These are phyloP conservation scores for Stentor roeselii DNA, from an alignment of 73 alveolate genomes.

Conservation along the genomic window DNA sequence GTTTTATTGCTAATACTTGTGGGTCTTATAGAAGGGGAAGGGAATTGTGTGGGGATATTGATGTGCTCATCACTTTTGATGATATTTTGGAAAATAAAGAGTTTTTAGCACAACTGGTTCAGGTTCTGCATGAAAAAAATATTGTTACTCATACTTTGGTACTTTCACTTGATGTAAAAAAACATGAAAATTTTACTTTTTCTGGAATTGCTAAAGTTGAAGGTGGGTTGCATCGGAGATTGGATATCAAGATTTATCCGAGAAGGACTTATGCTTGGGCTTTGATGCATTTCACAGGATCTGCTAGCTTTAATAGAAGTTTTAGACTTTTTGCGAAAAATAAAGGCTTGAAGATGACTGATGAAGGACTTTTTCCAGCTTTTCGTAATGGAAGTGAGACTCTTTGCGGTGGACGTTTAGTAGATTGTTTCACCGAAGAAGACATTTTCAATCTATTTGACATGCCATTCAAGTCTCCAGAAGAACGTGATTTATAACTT, in stretches of 20 bases:
- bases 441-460: conserved; percentile 80
- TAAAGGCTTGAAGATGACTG: conserved; percentile 84
- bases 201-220: background rate
- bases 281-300: conserved; percentile 89
- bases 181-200: conserved; percentile 26
- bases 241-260: conserved; percentile 91
- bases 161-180: conserved; percentile 39
- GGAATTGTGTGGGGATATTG: conserved; percentile 95
- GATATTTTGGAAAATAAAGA: conserved; percentile 69
- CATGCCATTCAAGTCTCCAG: conserved; percentile 79
- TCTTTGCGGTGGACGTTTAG: conserved; percentile 54
- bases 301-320: conserved; percentile 91
- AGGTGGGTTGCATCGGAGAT: conserved; percentile 61
- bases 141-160: conserved; percentile 75
- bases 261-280: conserved; percentile 83
- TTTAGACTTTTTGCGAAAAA: conserved; percentile 86
- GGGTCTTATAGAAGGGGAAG: conserved; percentile 95
- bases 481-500: conserved; percentile 90
- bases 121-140: conserved; percentile 60
- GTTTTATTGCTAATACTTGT: conserved; percentile 68
- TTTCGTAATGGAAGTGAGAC: conserved; percentile 45
- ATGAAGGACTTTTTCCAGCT: conserved; percentile 82
- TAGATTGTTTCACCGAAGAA: conserved; percentile 83
- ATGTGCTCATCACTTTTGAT: conserved; percentile 82
- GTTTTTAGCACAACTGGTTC: conserved; percentile 65